Evolutionary conservation across 345 rosid species (phyloP).

Genomic region (Carallia pectinifolia): DNA sequence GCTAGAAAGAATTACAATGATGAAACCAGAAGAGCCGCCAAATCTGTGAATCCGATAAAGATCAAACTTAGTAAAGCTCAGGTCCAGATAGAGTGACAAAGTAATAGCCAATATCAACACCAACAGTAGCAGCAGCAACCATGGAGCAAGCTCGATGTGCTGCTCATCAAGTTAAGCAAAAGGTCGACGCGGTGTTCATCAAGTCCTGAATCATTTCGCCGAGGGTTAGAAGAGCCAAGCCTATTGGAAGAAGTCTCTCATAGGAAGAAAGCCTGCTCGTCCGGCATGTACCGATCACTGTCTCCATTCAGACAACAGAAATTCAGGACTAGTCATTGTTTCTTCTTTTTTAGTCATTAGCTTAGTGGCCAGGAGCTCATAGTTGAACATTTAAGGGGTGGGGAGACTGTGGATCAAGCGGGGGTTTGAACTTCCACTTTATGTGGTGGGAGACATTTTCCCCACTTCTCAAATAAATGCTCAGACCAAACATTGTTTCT

Average conservation of each 20-base stretch:
- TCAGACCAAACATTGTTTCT: too few species aligned
- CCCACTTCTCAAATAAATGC: too few species aligned
- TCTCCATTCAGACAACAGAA: background rate
- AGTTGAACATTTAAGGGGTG: too few species aligned
- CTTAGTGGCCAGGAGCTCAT: too few species aligned
- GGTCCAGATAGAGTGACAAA: slow-evolving; percentile 54
- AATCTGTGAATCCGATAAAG: slow-evolving; percentile 83
- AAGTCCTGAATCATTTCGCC: slow-evolving; percentile 21
- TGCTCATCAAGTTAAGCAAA: too few species aligned
- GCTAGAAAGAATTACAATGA: slow-evolving; percentile 58
- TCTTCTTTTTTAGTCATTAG: background rate
- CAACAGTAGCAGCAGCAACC: slow-evolving; percentile 56
- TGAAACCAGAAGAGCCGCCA: slow-evolving; percentile 88
- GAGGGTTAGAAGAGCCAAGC: slow-evolving; percentile 52
- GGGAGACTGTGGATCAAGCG: too few species aligned
- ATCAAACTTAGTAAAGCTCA: slow-evolving; percentile 66
- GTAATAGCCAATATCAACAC: slow-evolving; percentile 51
- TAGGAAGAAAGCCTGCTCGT: background rate
- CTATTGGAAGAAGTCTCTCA: slow-evolving; percentile 27
- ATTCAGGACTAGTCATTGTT: background rate
- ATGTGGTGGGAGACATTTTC: too few species aligned
- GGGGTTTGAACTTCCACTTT: too few species aligned
- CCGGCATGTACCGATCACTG: background rate
- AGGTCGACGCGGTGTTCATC: slow-evolving; percentile 23
- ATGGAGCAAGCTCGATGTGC: slow-evolving; percentile 30